Evolutionary conservation across 495 filamentous ascomycete genomes (phyloP).

Genomic region (Neurospora discreta): DNA sequence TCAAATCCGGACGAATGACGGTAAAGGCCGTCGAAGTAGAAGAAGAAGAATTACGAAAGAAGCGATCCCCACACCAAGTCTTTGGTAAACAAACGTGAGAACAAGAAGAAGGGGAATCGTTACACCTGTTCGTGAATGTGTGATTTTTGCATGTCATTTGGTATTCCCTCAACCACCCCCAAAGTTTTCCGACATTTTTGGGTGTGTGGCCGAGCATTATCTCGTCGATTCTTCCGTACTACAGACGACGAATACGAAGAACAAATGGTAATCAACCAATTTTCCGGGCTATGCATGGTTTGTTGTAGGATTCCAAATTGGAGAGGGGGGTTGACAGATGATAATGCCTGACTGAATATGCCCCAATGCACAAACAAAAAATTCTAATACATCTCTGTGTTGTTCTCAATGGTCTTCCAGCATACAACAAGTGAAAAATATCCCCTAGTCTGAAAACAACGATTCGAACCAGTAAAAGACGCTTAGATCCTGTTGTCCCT

Average conservation of each 20-base stretch:
- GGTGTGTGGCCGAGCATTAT: neutral
- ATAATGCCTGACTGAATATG: neutral
- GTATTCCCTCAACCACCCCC: neutral
- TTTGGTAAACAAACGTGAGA: neutral
- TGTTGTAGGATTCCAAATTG: neutral
- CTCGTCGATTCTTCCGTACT: neutral
- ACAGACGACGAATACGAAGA: neutral
- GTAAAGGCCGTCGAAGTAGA: neutral
- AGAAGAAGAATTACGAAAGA: neutral
- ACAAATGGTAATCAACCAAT: too few species aligned
- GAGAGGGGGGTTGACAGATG: too few species aligned
- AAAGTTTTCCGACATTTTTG: neutral
- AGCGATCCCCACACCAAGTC: neutral
- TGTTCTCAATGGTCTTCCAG: neutral
- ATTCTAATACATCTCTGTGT: neutral
- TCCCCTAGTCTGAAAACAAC: neutral
- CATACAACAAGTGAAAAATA: neutral
- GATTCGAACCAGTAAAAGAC: neutral
- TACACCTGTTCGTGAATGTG: neutral
- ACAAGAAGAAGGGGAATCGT: neutral
- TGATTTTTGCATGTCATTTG: neutral
- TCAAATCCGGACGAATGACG: neutral
- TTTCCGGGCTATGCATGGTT: neutral
- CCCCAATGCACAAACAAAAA: neutral
- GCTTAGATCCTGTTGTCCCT: neutral